phyloP scores from a whole-genome alignment of 495 filamentous ascomycete genomes.

The Aspergillus haitiensis region DNA sequence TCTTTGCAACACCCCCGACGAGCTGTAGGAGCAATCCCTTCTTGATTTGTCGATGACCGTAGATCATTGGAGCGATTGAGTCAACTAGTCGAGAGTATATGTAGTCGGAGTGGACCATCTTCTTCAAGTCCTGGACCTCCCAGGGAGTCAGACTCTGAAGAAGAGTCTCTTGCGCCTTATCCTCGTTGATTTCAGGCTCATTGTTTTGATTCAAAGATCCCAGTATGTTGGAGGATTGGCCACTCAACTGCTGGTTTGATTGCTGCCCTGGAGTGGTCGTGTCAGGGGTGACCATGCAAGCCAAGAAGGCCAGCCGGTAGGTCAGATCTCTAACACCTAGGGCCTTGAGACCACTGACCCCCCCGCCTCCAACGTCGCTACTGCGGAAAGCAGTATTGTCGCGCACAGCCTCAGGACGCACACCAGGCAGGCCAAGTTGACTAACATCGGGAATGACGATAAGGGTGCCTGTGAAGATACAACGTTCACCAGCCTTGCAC shows the following conservation, averaged over 20 bases:
- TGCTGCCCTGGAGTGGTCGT: conserved; percentile 72
- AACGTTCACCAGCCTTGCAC: conserved; percentile 96
- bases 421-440: conserved; percentile 87
- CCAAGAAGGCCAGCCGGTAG: conserved; percentile 94
- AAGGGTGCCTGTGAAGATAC: conserved; percentile 92
- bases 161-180: conserved; percentile 85
- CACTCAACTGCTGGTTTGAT: conserved; percentile 63
- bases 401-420: conserved; percentile 78
- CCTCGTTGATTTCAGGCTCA: conserved; percentile 66
- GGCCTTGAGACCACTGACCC: conserved; percentile 85
- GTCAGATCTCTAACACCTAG: conserved; percentile 94
- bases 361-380: conserved; percentile 75
- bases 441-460: conserved; percentile 98
- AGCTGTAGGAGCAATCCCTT: conserved; percentile 93
- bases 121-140: conserved; percentile 88
- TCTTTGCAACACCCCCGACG: conserved; percentile 88
- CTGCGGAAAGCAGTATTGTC: conserved; percentile 76
- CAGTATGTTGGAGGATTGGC: conserved; percentile 76
- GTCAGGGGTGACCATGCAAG: conserved; percentile 96
- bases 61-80: conserved; percentile 95
- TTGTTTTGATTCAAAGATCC: conserved; percentile 73
- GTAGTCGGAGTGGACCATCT: conserved; percentile 91
- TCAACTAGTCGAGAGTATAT: conserved; percentile 93
- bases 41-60: conserved; percentile 96
- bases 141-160: conserved; percentile 75